A percentile compares a stretch with the other conserved stretches of the same genome.
phyloP scores from a whole-genome alignment of 139 green algal genomes.

The Chlorella sp. region DNA sequence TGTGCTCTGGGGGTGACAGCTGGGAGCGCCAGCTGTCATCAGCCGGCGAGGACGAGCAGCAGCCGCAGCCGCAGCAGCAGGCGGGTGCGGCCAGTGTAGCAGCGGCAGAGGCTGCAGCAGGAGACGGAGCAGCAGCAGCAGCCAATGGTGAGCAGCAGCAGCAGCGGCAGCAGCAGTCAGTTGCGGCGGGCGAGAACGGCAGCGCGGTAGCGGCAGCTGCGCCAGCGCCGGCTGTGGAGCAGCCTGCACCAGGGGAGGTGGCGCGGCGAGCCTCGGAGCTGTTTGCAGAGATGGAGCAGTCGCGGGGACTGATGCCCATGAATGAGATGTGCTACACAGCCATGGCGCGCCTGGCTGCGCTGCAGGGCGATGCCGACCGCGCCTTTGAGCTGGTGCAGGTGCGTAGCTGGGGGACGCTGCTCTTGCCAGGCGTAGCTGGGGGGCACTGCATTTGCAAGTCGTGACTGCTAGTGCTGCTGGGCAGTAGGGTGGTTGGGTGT shows the following conservation, averaged over 20 bases:
- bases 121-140: neutral
- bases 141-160: neutral
- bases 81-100: neutral
- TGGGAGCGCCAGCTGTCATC: constrained; percentile 47
- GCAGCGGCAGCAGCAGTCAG: neutral
- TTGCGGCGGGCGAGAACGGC: neutral
- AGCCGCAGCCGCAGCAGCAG: neutral
- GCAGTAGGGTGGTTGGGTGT: too few relatives aligned
- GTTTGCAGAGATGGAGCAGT: constrained; percentile 38
- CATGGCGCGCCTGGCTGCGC: constrained; percentile 49
- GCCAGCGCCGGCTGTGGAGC: neutral
- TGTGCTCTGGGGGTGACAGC: constrained; percentile 55
- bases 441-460: neutral
- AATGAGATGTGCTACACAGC: constrained; percentile 49
- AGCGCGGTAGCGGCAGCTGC: neutral
- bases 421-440: too few relatives aligned
- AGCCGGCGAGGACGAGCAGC: neutral
- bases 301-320: neutral
- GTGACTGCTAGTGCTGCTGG: too few relatives aligned
- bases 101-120: neutral
- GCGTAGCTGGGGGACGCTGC: neutral
- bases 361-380: constrained; percentile 42
- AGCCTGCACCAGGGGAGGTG: neutral
- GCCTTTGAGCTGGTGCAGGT: constrained; percentile 49
- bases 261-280: constrained; percentile 7